phyloP scores from a whole-genome alignment of 1,139 yeast species.

The Debaryomyces sp. region DNA sequence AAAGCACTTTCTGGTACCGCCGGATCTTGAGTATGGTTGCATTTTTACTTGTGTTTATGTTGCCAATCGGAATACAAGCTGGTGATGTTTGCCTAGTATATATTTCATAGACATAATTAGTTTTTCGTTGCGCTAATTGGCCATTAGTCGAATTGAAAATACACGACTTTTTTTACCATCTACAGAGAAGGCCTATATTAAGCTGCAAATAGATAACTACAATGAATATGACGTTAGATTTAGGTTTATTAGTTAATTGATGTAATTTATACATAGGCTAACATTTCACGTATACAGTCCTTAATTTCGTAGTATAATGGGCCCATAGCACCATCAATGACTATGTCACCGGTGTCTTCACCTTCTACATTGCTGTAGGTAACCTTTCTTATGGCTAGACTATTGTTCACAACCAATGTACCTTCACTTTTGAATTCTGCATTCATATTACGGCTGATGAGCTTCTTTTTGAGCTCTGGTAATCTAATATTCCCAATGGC shows the following conservation, averaged over 20 bases:
- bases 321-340: slow-evolving; percentile 82
- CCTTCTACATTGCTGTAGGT: slow-evolving; percentile 44
- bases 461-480: slow-evolving; percentile 73
- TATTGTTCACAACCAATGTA: slow-evolving; percentile 80
- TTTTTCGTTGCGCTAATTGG: slow-evolving; percentile 13
- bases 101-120: slow-evolving; percentile 2
- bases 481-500: slow-evolving; percentile 89
- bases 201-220: not conserved
- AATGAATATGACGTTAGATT: not conserved
- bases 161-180: not conserved
- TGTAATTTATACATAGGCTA: slow-evolving; percentile 63
- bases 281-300: slow-evolving; percentile 71
- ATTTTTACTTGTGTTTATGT: slow-evolving; percentile 17
- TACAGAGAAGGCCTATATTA: not conserved
- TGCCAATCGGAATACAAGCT: not conserved
- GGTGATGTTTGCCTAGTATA: not conserved
- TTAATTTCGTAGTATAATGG: slow-evolving; percentile 80
- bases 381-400: slow-evolving; percentile 73
- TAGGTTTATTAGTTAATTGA: not conserved
- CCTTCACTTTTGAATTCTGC: slow-evolving; percentile 97
- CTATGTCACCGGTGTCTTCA: slow-evolving; percentile 73
- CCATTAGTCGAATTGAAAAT: not conserved
- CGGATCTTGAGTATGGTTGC: slow-evolving; percentile 55
- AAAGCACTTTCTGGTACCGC: slow-evolving; percentile 54
- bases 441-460: slow-evolving; percentile 58